Conservation (phyloP, 2,329 filamentous ascomycete genomes). For the Fusarium sp. region DNA sequence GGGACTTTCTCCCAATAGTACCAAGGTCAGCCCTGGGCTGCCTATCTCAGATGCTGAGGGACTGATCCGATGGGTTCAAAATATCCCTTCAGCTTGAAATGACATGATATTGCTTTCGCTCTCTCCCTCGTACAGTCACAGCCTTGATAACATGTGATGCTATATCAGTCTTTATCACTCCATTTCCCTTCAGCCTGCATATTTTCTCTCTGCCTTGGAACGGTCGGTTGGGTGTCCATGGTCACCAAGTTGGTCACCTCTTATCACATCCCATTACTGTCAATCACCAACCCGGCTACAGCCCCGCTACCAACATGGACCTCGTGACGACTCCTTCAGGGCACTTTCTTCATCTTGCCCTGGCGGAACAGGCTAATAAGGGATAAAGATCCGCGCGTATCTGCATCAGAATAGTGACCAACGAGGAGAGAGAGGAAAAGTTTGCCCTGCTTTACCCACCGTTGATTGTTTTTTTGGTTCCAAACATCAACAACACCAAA, state of each 20-base stretch:
- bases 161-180: conserved; percentile 16
- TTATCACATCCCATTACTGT: conserved; percentile 32
- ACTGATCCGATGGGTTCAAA: conserved; percentile 32
- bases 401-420: conserved; percentile 15
- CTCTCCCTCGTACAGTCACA: conserved; percentile 10
- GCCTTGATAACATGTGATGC: conserved; percentile 21
- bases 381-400: conserved; percentile 31
- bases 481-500: conserved; percentile 33
- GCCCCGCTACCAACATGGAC: conserved; percentile 37
- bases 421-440: conserved; percentile 13
- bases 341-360: conserved; percentile 28
- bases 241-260: conserved; percentile 31
- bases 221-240: conserved; percentile 20
- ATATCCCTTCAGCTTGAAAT: conserved; percentile 14
- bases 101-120: conserved; percentile 18
- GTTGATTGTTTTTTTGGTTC: conserved; percentile 18
- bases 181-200: conserved; percentile 4
- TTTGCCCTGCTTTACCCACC: conserved; percentile 21
- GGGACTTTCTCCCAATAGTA: conserved; percentile 10
- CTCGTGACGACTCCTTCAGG: conserved; percentile 38
- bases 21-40: conserved; percentile 14
- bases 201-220: conserved; percentile 13
- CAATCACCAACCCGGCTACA: conserved; percentile 24
- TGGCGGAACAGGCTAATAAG: conserved; percentile 32
- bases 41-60: conserved; percentile 31